A percentile compares a stretch with the other conserved stretches of the same genome.
These are phyloP conservation scores for Solanum gandarillasii DNA, from an alignment of 257 asterid genomes.

Conservation along the genomic window DNA sequence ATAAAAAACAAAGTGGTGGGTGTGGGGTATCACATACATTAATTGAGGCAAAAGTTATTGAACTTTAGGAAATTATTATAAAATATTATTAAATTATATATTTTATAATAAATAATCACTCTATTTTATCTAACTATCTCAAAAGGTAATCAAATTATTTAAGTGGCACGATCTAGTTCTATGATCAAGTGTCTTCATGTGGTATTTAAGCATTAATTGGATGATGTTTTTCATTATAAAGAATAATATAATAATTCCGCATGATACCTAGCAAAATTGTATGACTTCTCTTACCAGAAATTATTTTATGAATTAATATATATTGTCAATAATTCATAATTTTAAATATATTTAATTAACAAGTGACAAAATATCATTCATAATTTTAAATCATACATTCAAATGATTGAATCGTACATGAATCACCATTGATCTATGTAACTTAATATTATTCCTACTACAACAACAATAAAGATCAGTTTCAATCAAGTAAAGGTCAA, in stretches of 20 bases:
- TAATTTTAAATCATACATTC: not conserved
- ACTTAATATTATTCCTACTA: not conserved
- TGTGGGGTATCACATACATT: not conserved
- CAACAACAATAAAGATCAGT: not conserved
- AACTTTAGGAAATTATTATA: not conserved
- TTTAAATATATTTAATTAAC: not conserved
- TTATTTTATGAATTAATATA: too few species aligned
- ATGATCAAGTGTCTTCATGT: not conserved
- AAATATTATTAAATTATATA: not conserved
- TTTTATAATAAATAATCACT: not conserved
- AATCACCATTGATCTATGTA: not conserved
- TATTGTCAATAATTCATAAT: not conserved
- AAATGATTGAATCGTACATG: not conserved
- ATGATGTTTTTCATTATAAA: not conserved
- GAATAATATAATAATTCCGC: not conserved
- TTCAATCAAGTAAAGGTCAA: too few species aligned
- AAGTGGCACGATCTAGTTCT: not conserved
- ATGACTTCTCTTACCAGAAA: not conserved
- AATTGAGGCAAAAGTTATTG: not conserved
- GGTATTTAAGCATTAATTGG: not conserved
- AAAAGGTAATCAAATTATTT: not conserved
- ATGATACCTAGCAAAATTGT: not conserved
- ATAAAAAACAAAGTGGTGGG: not conserved
- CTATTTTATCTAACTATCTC: not conserved
- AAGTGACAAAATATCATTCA: not conserved